Evolutionary conservation across 1,284 basidiomycete species (phyloP).

Genomic region (Trametes pubescens): DNA sequence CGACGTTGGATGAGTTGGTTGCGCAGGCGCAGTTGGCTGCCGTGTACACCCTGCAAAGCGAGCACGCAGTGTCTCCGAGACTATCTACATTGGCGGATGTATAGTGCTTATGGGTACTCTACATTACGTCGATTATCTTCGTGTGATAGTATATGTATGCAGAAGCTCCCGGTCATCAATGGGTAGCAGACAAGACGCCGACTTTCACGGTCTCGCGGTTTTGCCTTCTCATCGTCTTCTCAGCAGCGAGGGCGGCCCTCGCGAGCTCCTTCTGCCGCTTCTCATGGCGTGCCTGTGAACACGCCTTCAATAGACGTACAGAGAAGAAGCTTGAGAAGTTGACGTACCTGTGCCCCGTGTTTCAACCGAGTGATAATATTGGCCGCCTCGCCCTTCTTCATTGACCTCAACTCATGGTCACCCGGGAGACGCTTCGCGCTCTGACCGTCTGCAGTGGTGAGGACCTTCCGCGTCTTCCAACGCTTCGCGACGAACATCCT

Average conservation of each 20-base stretch:
- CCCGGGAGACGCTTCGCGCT: constrained; percentile 27
- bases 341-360: constrained; percentile 74
- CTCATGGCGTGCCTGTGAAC: constrained; percentile 59
- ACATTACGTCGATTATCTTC: constrained; percentile 9
- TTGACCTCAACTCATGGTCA: constrained; percentile 45
- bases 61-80: constrained; percentile 69
- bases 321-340: no score
- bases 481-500: constrained; percentile 66
- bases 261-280: constrained; percentile 56
- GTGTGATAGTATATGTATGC: constrained; percentile 1
- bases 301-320: neutral
- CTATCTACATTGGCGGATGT: constrained; percentile 48
- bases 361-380: constrained; percentile 80
- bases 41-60: constrained; percentile 66
- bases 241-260: constrained; percentile 45
- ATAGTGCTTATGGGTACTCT: constrained; percentile 3
- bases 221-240: constrained; percentile 58
- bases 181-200: constrained; percentile 53
- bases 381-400: constrained; percentile 83
- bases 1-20: constrained; percentile 53
- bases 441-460: constrained; percentile 25
- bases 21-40: constrained; percentile 70
- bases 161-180: neutral
- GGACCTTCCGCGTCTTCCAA: constrained; percentile 49
- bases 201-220: constrained; percentile 66